Percentiles rank a stretch among this genome's conserved stretches.
phyloP scores from a whole-genome alignment of 305 asterid genomes.

The Solanum chacoense region DNA sequence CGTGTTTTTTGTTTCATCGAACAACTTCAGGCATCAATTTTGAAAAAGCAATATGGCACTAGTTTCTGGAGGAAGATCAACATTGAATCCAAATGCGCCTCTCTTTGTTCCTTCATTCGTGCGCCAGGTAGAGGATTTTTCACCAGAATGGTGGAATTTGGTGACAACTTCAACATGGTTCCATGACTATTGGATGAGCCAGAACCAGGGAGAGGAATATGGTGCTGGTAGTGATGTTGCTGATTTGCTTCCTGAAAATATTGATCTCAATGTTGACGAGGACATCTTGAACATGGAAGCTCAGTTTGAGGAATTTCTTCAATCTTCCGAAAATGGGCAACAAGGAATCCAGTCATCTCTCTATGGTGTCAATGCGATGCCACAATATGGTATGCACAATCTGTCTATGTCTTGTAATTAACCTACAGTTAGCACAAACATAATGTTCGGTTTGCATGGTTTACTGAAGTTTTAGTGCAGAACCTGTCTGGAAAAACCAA shows the following conservation, averaged over 20 bases:
- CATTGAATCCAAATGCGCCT: conserved; percentile 80
- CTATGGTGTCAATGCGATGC: conserved; percentile 15
- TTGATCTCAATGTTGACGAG: conserved; percentile 82
- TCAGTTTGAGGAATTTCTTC: conserved; percentile 79
- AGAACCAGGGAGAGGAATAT: conserved; percentile 48
- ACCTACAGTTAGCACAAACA: neutral
- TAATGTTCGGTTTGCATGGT: neutral
- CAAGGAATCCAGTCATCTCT: conserved; percentile 10
- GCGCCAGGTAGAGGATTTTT: conserved; percentile 88
- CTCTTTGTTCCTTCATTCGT: conserved; percentile 63
- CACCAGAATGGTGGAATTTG: conserved; percentile 89
- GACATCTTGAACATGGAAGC: conserved; percentile 76
- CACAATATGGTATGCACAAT: conserved; percentile 27
- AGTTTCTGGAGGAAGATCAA: conserved; percentile 61
- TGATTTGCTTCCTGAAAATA: conserved; percentile 57
- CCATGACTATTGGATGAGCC: conserved; percentile 73
- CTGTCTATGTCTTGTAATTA: neutral
- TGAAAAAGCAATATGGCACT: conserved; percentile 41
- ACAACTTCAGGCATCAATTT: conserved; percentile 5
- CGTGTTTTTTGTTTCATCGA: neutral
- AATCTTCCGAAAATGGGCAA: conserved; percentile 28
- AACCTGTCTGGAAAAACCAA: neutral
- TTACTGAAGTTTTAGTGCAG: neutral
- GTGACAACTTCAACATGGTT: conserved; percentile 75
- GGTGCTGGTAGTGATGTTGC: conserved; percentile 19